phyloP scores from a whole-genome alignment of 176 grass and related monocot genomes.

The Paspalum notatum region DNA sequence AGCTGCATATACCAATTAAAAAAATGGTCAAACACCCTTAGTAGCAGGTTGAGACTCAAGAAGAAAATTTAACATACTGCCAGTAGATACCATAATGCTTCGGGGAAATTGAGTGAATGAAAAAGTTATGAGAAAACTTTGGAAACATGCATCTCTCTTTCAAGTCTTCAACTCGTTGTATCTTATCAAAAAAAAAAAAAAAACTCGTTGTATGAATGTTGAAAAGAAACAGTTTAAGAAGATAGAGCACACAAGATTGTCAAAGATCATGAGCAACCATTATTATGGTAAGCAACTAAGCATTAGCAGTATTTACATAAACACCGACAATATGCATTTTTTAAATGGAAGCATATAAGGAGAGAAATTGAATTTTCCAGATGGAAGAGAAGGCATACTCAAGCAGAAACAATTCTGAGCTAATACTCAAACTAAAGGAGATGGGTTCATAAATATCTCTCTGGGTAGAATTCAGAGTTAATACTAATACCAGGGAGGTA shows the following conservation, averaged over 20 bases:
- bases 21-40: constrained; percentile 20
- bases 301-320: not conserved
- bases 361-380: not conserved
- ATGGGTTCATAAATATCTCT: constrained; percentile 19
- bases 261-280: not conserved
- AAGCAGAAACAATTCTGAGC: too few relatives aligned
- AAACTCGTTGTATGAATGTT: too few relatives aligned
- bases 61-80: not conserved
- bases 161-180: too few relatives aligned
- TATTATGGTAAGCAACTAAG: not conserved
- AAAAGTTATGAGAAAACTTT: not conserved
- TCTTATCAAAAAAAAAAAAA: too few relatives aligned
- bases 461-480: not conserved
- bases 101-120: not conserved
- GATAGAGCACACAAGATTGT: not conserved
- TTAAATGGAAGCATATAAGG: not conserved
- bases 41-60: constrained; percentile 13
- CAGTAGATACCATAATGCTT: not conserved
- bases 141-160: too few relatives aligned
- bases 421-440: constrained; percentile 1
- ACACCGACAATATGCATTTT: not conserved
- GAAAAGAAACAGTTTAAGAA: not conserved
- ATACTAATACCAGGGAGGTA: constrained; percentile 13
- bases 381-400: constrained; percentile 17
- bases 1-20: too few relatives aligned